Evolutionary conservation across 306 rosid genomes (phyloP).

Genomic region (Glycine tomentella): DNA sequence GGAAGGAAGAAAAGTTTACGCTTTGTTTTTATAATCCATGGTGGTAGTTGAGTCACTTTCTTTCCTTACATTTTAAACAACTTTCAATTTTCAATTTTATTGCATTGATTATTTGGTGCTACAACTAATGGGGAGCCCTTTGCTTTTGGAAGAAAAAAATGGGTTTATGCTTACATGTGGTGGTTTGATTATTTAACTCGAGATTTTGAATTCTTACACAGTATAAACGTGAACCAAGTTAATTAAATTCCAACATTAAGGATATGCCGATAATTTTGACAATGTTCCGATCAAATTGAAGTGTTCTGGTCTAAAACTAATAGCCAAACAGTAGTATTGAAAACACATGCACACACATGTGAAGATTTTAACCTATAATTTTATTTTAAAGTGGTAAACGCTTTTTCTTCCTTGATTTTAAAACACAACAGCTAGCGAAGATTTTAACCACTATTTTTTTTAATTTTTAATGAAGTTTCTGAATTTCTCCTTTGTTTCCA

Average conservation of each 20-base stretch:
- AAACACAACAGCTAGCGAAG: no score
- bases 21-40: not conserved
- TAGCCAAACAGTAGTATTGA: not conserved
- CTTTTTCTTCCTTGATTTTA: no score
- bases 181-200: not conserved
- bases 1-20: slow-evolving; percentile 22
- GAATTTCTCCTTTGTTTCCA: not conserved
- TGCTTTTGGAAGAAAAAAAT: not conserved
- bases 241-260: not conserved
- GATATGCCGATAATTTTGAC: not conserved
- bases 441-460: no score
- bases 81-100: not conserved
- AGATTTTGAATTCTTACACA: not conserved
- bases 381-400: no score
- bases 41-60: slow-evolving; percentile 42
- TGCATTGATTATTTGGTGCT: slow-evolving; percentile 2
- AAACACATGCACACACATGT: no score
- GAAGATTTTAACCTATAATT: no score
- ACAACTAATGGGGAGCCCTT: slow-evolving; percentile 15
- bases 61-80: slow-evolving; percentile 13
- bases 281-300: not conserved
- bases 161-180: not conserved
- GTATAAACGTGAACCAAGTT: not conserved
- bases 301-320: not conserved
- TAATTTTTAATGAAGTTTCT: not conserved